Evolutionary conservation across 441 rosid genomes (phyloP).

Genomic region (Lepidium campestre): DNA sequence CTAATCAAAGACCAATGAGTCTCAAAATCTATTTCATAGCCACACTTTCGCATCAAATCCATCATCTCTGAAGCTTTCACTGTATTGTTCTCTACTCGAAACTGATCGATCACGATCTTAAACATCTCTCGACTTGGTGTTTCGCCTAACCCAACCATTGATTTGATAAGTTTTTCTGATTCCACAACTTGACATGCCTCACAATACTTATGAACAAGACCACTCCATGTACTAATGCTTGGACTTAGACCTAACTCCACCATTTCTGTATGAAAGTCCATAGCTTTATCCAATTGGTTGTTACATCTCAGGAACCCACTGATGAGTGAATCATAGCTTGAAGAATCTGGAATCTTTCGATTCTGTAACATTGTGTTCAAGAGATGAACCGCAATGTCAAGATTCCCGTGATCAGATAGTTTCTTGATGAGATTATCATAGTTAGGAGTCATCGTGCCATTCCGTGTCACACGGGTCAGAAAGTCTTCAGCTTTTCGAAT

Average conservation of each 20-base stretch:
- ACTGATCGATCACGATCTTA: constrained; percentile 38
- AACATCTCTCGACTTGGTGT: constrained; percentile 57
- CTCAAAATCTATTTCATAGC: constrained; percentile 63
- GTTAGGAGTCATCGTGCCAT: constrained; percentile 21
- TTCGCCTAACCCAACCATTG: constrained; percentile 44
- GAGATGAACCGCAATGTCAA: constrained; percentile 52
- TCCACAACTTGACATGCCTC: constrained; percentile 39
- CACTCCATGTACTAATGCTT: constrained; percentile 42
- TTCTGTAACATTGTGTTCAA: constrained; percentile 60
- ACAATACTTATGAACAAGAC: constrained; percentile 39
- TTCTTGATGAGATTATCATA: constrained; percentile 56
- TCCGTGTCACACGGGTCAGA: constrained; percentile 39
- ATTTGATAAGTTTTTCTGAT: constrained; percentile 50
- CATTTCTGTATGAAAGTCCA: constrained; percentile 71
- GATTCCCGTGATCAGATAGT: constrained; percentile 39
- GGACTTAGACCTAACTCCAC: constrained; percentile 50
- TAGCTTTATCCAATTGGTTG: constrained; percentile 39
- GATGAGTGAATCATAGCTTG: constrained; percentile 58
- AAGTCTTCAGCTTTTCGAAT: constrained; percentile 51
- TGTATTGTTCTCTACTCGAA: constrained; percentile 47
- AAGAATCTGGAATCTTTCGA: constrained; percentile 38
- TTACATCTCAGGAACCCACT: constrained; percentile 37
- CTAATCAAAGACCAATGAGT: constrained; percentile 78
- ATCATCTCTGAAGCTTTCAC: constrained; percentile 58
- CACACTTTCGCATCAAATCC: constrained; percentile 60